Evolutionary conservation across 1,284 basidiomycete species (phyloP).

Genomic region (Rhodotorula sp.): DNA sequence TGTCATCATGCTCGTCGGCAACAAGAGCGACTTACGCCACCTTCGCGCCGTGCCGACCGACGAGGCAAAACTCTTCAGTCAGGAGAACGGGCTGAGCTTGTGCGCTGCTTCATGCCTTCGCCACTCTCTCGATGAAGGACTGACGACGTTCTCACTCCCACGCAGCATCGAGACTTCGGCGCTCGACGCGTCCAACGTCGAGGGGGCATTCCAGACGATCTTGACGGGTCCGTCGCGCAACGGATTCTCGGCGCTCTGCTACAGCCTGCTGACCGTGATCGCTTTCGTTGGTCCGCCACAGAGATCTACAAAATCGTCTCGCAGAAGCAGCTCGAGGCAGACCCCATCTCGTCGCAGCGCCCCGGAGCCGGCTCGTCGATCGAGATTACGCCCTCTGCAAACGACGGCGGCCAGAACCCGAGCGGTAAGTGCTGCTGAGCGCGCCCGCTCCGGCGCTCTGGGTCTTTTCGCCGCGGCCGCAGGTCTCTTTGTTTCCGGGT

Average conservation of each 20-base stretch:
- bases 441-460: neutral
- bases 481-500: neutral
- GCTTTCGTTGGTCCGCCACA: conserved; percentile 47
- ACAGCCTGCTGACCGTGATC: neutral
- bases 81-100: conserved; percentile 48
- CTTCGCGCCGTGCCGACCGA: conserved; percentile 94
- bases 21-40: conserved; percentile 97
- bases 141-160: no score
- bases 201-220: conserved; percentile 95
- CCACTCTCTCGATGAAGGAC: no score
- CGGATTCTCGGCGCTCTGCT: neutral
- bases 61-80: conserved; percentile 46
- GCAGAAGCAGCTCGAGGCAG: conserved; percentile 81
- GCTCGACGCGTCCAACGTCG: conserved; percentile 98
- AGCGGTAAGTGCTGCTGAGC: conserved; percentile 44
- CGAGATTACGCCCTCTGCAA: conserved; percentile 65
- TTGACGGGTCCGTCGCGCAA: conserved; percentile 69
- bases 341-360: conserved; percentile 58
- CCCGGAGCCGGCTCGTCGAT: conserved; percentile 45
- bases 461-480: neutral
- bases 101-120: neutral
- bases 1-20: conserved; percentile 58
- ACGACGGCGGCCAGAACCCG: conserved; percentile 53
- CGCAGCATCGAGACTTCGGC: conserved; percentile 90
- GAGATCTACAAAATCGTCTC: conserved; percentile 96